Conservation (phyloP, 345 rosid species). For the Passiflora organensis region DNA sequence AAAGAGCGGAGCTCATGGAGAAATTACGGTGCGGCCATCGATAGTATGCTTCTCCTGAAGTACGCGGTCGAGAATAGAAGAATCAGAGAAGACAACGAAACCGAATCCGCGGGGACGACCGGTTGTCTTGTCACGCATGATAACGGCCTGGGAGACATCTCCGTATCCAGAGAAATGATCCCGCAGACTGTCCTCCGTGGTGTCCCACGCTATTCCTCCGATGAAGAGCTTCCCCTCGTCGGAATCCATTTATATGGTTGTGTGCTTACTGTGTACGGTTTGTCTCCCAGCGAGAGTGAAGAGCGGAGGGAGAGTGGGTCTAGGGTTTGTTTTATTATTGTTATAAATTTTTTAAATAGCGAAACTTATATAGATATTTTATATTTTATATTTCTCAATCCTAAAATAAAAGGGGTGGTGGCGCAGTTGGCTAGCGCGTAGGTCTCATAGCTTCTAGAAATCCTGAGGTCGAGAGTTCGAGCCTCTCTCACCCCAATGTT, state of each 20-base stretch:
- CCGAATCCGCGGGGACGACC: conserved; percentile 30
- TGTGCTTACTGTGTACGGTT: background rate
- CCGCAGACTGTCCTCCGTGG: conserved; percentile 19
- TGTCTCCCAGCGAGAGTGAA: background rate
- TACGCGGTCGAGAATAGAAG: conserved; percentile 21
- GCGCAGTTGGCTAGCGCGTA: conserved; percentile 54
- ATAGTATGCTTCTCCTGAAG: conserved; percentile 25
- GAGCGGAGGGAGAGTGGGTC: background rate
- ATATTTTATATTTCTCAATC: background rate
- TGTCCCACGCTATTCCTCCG: conserved; percentile 30
- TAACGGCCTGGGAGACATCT: conserved; percentile 21
- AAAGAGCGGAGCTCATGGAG: background rate
- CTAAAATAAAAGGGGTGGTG: conserved; percentile 29
- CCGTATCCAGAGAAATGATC: conserved; percentile 25
- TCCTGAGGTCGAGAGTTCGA: conserved; percentile 39
- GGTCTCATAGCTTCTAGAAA: conserved; percentile 32
- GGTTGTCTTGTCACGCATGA: conserved; percentile 30
- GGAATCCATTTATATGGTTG: conserved; percentile 10
- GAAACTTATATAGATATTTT: no score
- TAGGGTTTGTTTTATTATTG: conserved; percentile 8
- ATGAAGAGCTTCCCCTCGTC: conserved; percentile 26
- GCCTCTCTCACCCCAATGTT: conserved; percentile 29
- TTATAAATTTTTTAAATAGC: no score
- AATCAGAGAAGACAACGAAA: conserved; percentile 27
- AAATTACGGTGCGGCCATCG: conserved; percentile 25